Evolutionary conservation across 2,329 filamentous ascomycete species (phyloP), one percentile per base, ranked within the genome.

Genomic region (Exserohilum rostratum): DNA sequence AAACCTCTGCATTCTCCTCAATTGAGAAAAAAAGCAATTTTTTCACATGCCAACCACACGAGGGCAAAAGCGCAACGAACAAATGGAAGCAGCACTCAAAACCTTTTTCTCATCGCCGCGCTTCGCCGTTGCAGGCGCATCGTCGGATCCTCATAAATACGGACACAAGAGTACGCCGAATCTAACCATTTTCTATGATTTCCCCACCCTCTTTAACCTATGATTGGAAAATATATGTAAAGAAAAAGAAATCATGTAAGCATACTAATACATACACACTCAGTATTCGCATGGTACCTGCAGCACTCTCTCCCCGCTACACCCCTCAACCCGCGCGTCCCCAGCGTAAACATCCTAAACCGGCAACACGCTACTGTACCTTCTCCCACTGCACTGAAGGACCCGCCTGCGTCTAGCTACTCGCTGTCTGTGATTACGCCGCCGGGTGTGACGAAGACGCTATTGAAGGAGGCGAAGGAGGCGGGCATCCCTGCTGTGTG

Each of bases 261-360:
- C n/a, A n/a, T n/a, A n/a, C n/a, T n/a, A n/a, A n/a, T n/a, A n/a
- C n/a, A n/a, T n/a, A n/a, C n/a, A n/a, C n/a, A 15, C 3, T 20
- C 39, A 96, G 92, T 98, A 63, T 91, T 97, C 72, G 85, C 85
- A 12, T 98, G 93, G 93, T 98, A 98, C 76, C 84, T 90, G 51
- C 73, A 81, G 30, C 91, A 91, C 77, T 81, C 82, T 33, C 84
- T 98, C 35, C 86, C 89, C 6, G 91, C 88, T 4, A 91, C 87
- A 0, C 91, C 93, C 9, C 84, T 98, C 75, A 97, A 98, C 77
- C 93, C 93, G 0, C 82, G 82, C 43, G 78, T 84, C 3, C 70
- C 86, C 6, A 79, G 81, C 53, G 89, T 97, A 69, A 79, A 80
- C n/a, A 85, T 91, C 31, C 78, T 77, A 18, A 77, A 78, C 35